Evolutionary conservation across 2,329 filamentous ascomycete species (phyloP).

Genomic region (Colletotrichum cereale): DNA sequence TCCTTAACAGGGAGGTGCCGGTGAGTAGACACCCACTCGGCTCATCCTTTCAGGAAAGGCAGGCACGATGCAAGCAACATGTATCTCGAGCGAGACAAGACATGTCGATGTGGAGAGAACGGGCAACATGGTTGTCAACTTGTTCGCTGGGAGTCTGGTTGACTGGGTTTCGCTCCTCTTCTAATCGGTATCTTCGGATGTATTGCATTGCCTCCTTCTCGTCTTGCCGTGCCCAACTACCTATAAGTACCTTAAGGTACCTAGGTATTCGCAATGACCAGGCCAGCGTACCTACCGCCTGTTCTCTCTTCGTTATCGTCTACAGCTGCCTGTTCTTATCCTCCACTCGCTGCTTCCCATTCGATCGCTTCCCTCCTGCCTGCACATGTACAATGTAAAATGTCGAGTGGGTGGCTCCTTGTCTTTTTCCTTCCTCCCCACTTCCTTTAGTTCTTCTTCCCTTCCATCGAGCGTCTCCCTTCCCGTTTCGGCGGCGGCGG

Average conservation of each 20-base stretch:
- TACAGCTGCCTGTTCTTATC: not conserved
- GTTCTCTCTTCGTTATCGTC: not conserved
- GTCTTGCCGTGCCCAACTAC: not conserved
- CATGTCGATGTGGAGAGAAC: too few relatives aligned
- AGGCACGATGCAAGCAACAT: not conserved
- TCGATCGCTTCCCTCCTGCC: not conserved
- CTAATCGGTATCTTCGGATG: slow-evolving; percentile 1
- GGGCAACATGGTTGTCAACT: not conserved
- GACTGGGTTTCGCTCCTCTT: not conserved
- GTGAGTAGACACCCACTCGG: not conserved
- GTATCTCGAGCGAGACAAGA: not conserved
- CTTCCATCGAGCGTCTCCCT: not conserved
- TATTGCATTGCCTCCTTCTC: not conserved
- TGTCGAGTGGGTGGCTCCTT: too few relatives aligned
- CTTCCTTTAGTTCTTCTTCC: not conserved
- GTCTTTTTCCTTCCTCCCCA: not conserved
- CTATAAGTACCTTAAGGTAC: too few relatives aligned
- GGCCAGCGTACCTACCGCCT: too few relatives aligned
- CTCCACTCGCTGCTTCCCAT: not conserved
- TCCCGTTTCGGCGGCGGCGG: not conserved
- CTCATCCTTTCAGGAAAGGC: not conserved
- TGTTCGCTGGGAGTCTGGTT: not conserved
- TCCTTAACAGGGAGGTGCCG: too few relatives aligned
- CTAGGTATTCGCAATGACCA: too few relatives aligned
- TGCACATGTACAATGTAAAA: not conserved